Conservation (phyloP, 2,329 filamentous ascomycete species). For the Helotiales sp. region DNA sequence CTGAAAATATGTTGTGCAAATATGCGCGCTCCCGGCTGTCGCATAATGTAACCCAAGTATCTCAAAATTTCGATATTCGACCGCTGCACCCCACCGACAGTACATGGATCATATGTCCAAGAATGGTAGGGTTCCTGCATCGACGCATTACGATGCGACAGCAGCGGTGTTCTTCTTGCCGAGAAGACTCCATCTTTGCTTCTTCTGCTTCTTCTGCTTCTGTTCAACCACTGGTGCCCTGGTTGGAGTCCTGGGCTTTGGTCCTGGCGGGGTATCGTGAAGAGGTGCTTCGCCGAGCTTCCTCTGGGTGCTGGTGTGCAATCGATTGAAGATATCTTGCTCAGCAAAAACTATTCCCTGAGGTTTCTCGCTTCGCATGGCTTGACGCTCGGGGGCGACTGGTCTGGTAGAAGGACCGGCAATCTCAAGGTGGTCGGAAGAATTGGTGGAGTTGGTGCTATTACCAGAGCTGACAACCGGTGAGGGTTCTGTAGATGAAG, state of each 20-base stretch:
- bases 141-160: slow-evolving; percentile 26
- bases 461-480: slow-evolving; percentile 38
- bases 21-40: neutral
- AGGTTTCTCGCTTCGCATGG: slow-evolving; percentile 9
- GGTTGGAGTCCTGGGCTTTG: slow-evolving; percentile 18
- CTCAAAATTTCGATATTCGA: neutral
- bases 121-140: neutral
- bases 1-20: neutral
- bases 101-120: slow-evolving; percentile 7
- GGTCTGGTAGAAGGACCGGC: slow-evolving; percentile 11
- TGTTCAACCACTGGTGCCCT: slow-evolving; percentile 12
- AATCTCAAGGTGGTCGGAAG: slow-evolving; percentile 38
- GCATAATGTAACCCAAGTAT: neutral
- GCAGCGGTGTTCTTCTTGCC: slow-evolving; percentile 34
- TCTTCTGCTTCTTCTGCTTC: slow-evolving; percentile 32
- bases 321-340: slow-evolving; percentile 39
- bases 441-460: slow-evolving; percentile 32
- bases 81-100: neutral
- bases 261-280: slow-evolving; percentile 27
- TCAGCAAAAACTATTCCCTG: slow-evolving; percentile 36
- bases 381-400: slow-evolving; percentile 6
- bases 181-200: slow-evolving; percentile 37
- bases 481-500: slow-evolving; percentile 31
- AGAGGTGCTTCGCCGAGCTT: slow-evolving; percentile 44
- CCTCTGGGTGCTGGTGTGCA: slow-evolving; percentile 42